phyloP scores from a whole-genome alignment of 495 filamentous ascomycete species.

The Talaromyces stipitatus region DNA sequence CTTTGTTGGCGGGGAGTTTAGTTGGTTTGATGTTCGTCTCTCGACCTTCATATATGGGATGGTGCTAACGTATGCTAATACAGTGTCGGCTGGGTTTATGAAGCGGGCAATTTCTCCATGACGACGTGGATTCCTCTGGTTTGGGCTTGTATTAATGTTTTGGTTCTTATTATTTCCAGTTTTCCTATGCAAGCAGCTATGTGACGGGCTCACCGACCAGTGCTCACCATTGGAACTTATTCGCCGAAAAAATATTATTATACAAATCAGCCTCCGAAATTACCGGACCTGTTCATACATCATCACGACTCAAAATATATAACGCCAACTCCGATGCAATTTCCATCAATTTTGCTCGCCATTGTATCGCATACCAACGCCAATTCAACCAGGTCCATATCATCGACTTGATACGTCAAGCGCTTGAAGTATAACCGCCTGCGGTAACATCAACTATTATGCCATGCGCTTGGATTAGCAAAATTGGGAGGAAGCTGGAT shows the following conservation, averaged over 20 bases:
- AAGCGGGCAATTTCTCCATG: constrained; percentile 84
- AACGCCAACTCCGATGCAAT: not conserved
- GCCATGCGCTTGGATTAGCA: constrained; percentile 21
- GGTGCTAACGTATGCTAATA: not conserved
- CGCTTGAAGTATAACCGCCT: not conserved
- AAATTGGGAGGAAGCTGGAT: constrained; percentile 32
- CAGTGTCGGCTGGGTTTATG: constrained; percentile 83
- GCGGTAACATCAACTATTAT: constrained; percentile 7
- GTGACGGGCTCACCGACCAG: constrained; percentile 35
- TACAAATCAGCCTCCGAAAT: constrained; percentile 55
- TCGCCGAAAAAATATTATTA: not conserved
- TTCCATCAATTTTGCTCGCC: not conserved
- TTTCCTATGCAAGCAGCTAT: constrained; percentile 95
- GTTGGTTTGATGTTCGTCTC: constrained; percentile 73
- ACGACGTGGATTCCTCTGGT: constrained; percentile 95
- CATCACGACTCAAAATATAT: not conserved
- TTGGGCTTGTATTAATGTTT: constrained; percentile 85
- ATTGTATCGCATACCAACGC: constrained; percentile 14
- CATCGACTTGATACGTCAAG: not conserved
- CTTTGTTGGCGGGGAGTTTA: constrained; percentile 77
- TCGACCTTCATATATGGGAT: not conserved
- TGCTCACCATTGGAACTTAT: not conserved
- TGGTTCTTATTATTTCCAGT: constrained; percentile 85
- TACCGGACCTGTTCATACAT: constrained; percentile 11
- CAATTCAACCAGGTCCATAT: constrained; percentile 17